A percentile compares a stretch with the other conserved stretches of the same genome.
phyloP scores from a whole-genome alignment of 202 grass and related monocot species.

The Setaria viridis region DNA sequence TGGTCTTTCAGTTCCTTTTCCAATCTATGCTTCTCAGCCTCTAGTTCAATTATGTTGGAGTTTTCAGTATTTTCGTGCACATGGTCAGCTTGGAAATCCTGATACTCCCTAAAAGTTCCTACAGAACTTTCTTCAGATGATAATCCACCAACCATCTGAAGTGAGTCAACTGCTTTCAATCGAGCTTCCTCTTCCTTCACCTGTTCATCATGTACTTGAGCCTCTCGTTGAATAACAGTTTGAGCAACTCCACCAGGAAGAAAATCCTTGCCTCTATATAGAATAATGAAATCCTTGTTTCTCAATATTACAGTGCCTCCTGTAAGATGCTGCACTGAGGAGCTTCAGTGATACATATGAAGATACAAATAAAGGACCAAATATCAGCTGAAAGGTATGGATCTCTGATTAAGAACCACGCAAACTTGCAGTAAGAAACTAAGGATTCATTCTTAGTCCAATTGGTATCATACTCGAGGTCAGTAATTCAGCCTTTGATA shows the following conservation, averaged over 20 bases:
- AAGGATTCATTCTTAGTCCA: constrained; percentile 1
- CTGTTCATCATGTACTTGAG: constrained; percentile 64
- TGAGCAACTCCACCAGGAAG: constrained; percentile 68
- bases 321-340: constrained; percentile 83
- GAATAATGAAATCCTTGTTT: constrained; percentile 89
- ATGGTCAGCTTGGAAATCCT: constrained; percentile 60
- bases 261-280: constrained; percentile 99
- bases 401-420: not conserved
- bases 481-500: not conserved
- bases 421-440: constrained; percentile 21
- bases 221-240: constrained; percentile 65
- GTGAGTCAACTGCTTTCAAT: constrained; percentile 52
- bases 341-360: constrained; percentile 56
- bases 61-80: constrained; percentile 41
- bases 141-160: constrained; percentile 44
- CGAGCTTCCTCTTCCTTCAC: constrained; percentile 85
- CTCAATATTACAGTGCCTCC: constrained; percentile 92
- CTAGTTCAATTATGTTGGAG: constrained; percentile 54
- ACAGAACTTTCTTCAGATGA: constrained; percentile 50
- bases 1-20: constrained; percentile 79
- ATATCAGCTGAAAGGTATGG: constrained; percentile 12
- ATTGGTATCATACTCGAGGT: not conserved
- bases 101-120: constrained; percentile 77
- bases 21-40: constrained; percentile 67
- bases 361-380: constrained; percentile 31